Conservation (phyloP, 805 yeast species). For the Yamadazyma philogaea region DNA sequence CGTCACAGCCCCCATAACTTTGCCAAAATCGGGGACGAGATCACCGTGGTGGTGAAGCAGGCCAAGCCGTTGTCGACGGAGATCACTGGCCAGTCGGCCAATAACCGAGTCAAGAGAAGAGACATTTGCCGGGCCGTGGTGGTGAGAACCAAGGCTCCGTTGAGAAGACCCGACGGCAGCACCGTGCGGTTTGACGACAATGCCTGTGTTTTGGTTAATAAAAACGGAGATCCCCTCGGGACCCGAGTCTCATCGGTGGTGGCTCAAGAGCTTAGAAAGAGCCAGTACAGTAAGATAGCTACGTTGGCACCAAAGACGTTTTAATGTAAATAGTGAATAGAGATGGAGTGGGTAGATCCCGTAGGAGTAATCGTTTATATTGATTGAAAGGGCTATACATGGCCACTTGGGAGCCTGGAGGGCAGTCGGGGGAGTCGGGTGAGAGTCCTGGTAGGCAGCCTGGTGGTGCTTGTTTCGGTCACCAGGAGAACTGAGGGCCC, state of each 20-base stretch:
- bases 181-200: constrained; percentile 88
- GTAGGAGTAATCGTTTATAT: no score
- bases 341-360: no score
- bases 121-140: constrained; percentile 95
- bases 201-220: constrained; percentile 93
- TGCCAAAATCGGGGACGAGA: constrained; percentile 86
- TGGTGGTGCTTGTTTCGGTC: no score
- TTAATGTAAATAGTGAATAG: constrained; percentile 13
- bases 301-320: constrained; percentile 78
- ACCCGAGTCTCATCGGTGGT: constrained; percentile 89
- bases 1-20: constrained; percentile 82
- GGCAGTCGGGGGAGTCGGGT: no score
- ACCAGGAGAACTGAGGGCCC: no score
- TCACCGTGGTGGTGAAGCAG: constrained; percentile 91
- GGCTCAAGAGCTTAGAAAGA: constrained; percentile 83
- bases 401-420: no score
- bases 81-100: constrained; percentile 68
- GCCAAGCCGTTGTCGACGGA: constrained; percentile 75
- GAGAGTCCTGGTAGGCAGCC: no score
- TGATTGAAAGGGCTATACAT: no score
- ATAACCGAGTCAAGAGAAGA: constrained; percentile 86
- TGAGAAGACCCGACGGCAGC: constrained; percentile 81
- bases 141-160: constrained; percentile 82
- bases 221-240: constrained; percentile 90
- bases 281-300: constrained; percentile 79